Base-by-base conservation (phyloP, 2,329 filamentous ascomycete species). In the Polychaeton citri region DNA sequence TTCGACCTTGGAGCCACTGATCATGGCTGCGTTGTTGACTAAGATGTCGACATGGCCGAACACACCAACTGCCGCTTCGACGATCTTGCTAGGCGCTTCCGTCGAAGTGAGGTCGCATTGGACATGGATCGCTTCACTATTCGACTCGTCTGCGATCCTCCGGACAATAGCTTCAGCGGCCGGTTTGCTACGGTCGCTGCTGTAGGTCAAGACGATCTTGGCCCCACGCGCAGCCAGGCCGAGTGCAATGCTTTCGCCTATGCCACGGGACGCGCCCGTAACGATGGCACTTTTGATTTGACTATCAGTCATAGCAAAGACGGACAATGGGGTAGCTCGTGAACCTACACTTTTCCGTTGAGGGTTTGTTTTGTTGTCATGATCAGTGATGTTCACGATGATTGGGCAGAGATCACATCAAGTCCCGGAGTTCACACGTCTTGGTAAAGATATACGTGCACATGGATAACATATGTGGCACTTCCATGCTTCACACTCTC, bases 231-330 rank as follows among this genome's bases (percentile, higher is more conserved):
- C 52, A 10, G 65, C 67, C 7, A 71, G 49, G 35, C 68, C 64
- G 28, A 63, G 50, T 13, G 65, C 67, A 30, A 71, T 59, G 33
- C 56, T 60, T 20, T 57, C 58, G 17, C 69, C 68, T 6, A 72
- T 67, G 4, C 66, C 65, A 40, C 67, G 54, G 13, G 63, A 65
- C 9, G 60, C 62, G 6, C 68, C 66, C 2, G 65, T 71, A 1
- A 71, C 60, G 28, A 71, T 65, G 21, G 65, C 65, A 1, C 61
- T 52, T 37, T 59, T 61, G 19, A 49, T 53, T n/a, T 24, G 18
- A n/a, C n/a, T n/a, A n/a, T 58, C 37, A 45, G 53, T 38, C 6
- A 15, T 16, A 31, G 10, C n/a, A 13, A 31, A 19, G 7, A n/a
- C 12, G n/a, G 16, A 21, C 16, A 15, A 16, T 13, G 37, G 32